Conservation (phyloP, 805 yeast genomes). For the Yamadazyma ubonensis region DNA sequence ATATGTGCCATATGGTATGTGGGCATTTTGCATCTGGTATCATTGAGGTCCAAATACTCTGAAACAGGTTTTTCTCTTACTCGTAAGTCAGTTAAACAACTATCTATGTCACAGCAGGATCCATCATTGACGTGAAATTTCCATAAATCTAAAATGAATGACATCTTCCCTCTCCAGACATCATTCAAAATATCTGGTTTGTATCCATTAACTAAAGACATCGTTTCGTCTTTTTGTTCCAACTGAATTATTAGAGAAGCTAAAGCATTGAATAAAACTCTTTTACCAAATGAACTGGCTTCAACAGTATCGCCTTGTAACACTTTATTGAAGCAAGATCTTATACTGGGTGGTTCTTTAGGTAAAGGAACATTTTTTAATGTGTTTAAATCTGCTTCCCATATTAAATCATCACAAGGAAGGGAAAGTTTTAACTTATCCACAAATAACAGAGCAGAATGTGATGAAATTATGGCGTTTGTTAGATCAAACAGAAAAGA, state of each 20-base stretch:
- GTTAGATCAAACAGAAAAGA: slow-evolving; percentile 10
- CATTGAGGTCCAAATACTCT: slow-evolving; percentile 12
- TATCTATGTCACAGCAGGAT: slow-evolving; percentile 9
- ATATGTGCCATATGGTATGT: slow-evolving; percentile 24
- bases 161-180: slow-evolving; percentile 8
- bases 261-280: slow-evolving; percentile 8
- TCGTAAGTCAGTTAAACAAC: slow-evolving; percentile 4
- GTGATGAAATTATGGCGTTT: slow-evolving; percentile 8
- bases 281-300: slow-evolving; percentile 9
- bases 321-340: slow-evolving; percentile 5
- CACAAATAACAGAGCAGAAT: slow-evolving; percentile 8
- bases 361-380: slow-evolving; percentile 5
- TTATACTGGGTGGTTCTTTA: slow-evolving; percentile 5
- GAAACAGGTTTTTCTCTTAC: slow-evolving; percentile 2
- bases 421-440: slow-evolving; percentile 9
- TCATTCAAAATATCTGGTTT: slow-evolving; percentile 6
- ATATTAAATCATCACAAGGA: slow-evolving; percentile 12
- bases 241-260: slow-evolving; percentile 6
- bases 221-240: slow-evolving; percentile 9
- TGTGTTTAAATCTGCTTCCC: slow-evolving; percentile 9
- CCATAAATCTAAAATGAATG: slow-evolving; percentile 6
- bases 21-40: slow-evolving; percentile 20
- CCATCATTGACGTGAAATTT: slow-evolving; percentile 1
- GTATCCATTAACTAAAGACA: slow-evolving; percentile 2
- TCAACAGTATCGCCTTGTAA: slow-evolving; percentile 7